These are phyloP conservation scores for Tetraselmis striata DNA, from an alignment of 139 green algal species.

Conservation along the genomic window DNA sequence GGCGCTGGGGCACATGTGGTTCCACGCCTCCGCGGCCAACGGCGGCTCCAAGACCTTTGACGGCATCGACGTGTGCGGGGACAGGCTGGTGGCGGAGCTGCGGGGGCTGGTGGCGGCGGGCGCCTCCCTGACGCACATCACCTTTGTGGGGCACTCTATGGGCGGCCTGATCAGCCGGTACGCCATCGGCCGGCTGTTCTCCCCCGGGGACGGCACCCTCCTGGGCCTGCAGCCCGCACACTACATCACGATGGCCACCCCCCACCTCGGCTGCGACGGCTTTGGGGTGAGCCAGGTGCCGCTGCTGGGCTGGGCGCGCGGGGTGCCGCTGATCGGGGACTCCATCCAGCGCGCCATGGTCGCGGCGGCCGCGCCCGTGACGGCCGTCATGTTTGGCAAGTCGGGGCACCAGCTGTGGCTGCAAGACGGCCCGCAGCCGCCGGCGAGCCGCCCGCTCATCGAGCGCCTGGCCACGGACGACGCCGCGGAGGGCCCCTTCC, in stretches of 20 bases:
- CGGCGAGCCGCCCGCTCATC: constrained; percentile 29
- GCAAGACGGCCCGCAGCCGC: neutral
- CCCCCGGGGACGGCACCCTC: constrained; percentile 32
- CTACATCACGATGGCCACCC: constrained; percentile 73
- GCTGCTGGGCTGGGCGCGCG: constrained; percentile 3
- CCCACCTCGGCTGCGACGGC: constrained; percentile 68
- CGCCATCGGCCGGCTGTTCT: constrained; percentile 40
- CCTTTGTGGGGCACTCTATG: constrained; percentile 64
- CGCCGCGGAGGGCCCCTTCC: constrained; percentile 33
- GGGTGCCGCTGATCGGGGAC: neutral
- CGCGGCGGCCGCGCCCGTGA: constrained; percentile 44
- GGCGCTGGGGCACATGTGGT: neutral
- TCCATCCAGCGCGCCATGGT: constrained; percentile 25
- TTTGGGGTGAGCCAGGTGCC: neutral
- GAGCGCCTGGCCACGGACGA: constrained; percentile 48
- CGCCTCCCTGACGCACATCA: constrained; percentile 53
- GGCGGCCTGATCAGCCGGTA: constrained; percentile 58
- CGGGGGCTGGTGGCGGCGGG: constrained; percentile 17
- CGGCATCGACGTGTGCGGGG: constrained; percentile 75
- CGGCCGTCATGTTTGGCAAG: constrained; percentile 18
- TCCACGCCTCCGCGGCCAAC: neutral
- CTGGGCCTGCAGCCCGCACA: constrained; percentile 56
- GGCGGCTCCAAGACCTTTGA: constrained; percentile 43
- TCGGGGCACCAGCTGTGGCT: neutral
- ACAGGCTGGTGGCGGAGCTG: constrained; percentile 66